phyloP scores from a whole-genome alignment of 2,329 filamentous ascomycete genomes.

The Huntiella moniliformis region DNA sequence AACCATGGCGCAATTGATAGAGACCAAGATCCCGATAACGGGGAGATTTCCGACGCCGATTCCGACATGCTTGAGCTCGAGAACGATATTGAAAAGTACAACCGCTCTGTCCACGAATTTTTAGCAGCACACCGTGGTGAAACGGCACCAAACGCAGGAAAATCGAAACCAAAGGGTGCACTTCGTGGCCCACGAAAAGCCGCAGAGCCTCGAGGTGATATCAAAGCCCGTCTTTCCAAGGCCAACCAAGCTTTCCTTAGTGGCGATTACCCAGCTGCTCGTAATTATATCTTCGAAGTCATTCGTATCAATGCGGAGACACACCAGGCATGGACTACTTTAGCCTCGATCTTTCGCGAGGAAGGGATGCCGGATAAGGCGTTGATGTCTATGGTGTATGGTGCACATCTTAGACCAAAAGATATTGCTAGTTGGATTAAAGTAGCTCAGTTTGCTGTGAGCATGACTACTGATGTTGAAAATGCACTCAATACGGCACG shows the following conservation, averaged over 20 bases:
- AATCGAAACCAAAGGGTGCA: slow-evolving; percentile 14
- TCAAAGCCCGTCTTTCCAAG: slow-evolving; percentile 45
- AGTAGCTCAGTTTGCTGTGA: slow-evolving; percentile 36
- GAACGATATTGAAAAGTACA: slow-evolving; percentile 25
- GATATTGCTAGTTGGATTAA: slow-evolving; percentile 39
- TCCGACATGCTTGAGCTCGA: slow-evolving; percentile 27
- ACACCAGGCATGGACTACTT: slow-evolving; percentile 43
- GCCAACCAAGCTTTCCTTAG: slow-evolving; percentile 51
- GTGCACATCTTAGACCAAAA: slow-evolving; percentile 43
- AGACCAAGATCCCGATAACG: slow-evolving; percentile 4
- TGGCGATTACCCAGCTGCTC: slow-evolving; percentile 39
- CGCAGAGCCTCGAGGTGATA: slow-evolving; percentile 50
- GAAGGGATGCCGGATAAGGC: slow-evolving; percentile 37
- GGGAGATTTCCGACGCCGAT: slow-evolving; percentile 23
- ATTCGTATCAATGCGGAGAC: slow-evolving; percentile 52
- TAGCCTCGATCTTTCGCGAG: slow-evolving; percentile 43
- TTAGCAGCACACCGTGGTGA: slow-evolving; percentile 19
- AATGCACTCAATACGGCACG: slow-evolving; percentile 32
- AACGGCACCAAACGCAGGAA: not conserved
- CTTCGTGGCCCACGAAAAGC: slow-evolving; percentile 34
- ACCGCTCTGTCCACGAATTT: slow-evolving; percentile 24
- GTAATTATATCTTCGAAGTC: slow-evolving; percentile 40
- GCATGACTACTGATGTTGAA: slow-evolving; percentile 22
- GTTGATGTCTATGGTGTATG: slow-evolving; percentile 40
- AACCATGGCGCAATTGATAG: not conserved